Conservation (phyloP, 1,139 yeast species). For the Protomyces pachydermus region DNA sequence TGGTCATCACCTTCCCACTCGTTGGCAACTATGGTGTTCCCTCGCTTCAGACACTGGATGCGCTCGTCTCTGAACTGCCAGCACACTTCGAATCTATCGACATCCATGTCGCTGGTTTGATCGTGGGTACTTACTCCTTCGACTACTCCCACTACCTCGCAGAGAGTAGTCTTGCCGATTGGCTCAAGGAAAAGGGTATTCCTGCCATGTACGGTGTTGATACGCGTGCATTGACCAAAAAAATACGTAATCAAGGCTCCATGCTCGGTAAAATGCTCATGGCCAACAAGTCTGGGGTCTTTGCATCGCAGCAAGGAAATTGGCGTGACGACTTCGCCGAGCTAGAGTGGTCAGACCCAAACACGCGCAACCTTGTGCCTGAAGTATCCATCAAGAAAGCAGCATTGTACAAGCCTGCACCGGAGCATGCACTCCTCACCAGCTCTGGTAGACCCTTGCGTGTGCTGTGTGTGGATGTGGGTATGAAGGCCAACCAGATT, state of each 20-base stretch:
- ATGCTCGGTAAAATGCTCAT: constrained; percentile 79
- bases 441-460: constrained; percentile 72
- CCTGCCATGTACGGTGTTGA: constrained; percentile 98
- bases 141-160: constrained; percentile 93
- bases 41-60: constrained; percentile 72
- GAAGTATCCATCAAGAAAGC: constrained; percentile 79
- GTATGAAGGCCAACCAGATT: constrained; percentile 96
- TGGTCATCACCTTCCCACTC: constrained; percentile 92
- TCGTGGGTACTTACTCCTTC: constrained; percentile 95
- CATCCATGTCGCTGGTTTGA: constrained; percentile 95
- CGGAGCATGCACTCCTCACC: constrained; percentile 52
- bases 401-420: constrained; percentile 59
- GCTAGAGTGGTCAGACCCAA: constrained; percentile 93
- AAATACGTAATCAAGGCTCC: constrained; percentile 86
- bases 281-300: constrained; percentile 44
- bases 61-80: constrained; percentile 69
- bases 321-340: constrained; percentile 66
- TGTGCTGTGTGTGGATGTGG: constrained; percentile 90
- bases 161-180: constrained; percentile 79
- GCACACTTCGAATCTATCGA: constrained; percentile 85
- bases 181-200: constrained; percentile 86
- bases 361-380: constrained; percentile 83
- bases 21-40: constrained; percentile 99
- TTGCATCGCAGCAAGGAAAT: constrained; percentile 12
- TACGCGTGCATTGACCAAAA: constrained; percentile 90